phyloP scores from a whole-genome alignment of 805 yeast species.

The Sungouiella blattae region DNA sequence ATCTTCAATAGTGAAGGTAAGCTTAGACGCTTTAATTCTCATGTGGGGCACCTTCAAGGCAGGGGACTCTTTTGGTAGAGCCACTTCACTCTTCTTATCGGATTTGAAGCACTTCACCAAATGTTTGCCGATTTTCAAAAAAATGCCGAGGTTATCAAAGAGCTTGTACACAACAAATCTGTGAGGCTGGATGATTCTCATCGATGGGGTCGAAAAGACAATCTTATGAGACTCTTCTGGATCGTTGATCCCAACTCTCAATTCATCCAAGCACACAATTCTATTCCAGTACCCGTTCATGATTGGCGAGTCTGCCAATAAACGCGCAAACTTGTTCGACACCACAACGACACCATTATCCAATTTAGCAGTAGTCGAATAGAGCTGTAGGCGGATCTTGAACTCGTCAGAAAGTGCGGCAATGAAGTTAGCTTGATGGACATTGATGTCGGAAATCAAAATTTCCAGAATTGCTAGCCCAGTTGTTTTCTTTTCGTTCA shows the following conservation, averaged over 20 bases:
- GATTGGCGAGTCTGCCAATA: slow-evolving; percentile 9
- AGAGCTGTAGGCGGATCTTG: slow-evolving; percentile 17
- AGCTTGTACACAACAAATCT: slow-evolving; percentile 33
- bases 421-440: slow-evolving; percentile 11
- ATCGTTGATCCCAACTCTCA: slow-evolving; percentile 5
- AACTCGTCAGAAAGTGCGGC: slow-evolving; percentile 10
- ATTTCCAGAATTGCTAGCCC: slow-evolving; percentile 2
- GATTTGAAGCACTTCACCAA: slow-evolving; percentile 24
- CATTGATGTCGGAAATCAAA: slow-evolving; percentile 2
- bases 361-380: not conserved
- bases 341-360: slow-evolving; percentile 1
- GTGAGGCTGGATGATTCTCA: slow-evolving; percentile 37
- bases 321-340: slow-evolving; percentile 7
- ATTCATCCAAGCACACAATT: slow-evolving; percentile 10
- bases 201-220: slow-evolving; percentile 17
- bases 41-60: slow-evolving; percentile 29
- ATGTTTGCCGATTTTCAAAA: slow-evolving; percentile 32
- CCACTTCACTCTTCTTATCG: slow-evolving; percentile 15
- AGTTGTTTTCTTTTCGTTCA: not conserved
- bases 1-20: slow-evolving; percentile 38
- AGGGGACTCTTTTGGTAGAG: slow-evolving; percentile 29
- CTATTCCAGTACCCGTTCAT: slow-evolving; percentile 13
- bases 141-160: slow-evolving; percentile 36
- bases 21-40: slow-evolving; percentile 20
- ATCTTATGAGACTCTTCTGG: slow-evolving; percentile 2